Evolutionary conservation across 2,329 filamentous ascomycete species (phyloP).

Genomic region (Mycocentrospora acerina): DNA sequence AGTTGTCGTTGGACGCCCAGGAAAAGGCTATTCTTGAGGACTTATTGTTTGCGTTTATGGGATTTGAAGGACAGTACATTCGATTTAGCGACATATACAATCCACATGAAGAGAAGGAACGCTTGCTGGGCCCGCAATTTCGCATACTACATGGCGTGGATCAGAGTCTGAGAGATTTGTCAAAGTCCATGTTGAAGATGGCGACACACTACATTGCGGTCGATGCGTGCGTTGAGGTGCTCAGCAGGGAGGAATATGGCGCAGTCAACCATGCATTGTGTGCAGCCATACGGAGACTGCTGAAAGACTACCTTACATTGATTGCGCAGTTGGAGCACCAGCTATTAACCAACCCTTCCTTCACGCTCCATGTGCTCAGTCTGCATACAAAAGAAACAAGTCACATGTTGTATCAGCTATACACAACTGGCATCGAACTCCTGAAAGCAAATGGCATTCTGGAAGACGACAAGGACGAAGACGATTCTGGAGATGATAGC

Average conservation of each 20-base stretch:
- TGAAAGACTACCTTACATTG: constrained; percentile 92
- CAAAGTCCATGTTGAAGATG: constrained; percentile 86
- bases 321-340: constrained; percentile 93
- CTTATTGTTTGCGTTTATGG: constrained; percentile 93
- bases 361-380: constrained; percentile 91
- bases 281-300: constrained; percentile 84
- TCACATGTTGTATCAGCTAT: constrained; percentile 89
- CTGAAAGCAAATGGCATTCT: constrained; percentile 84
- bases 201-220: constrained; percentile 90
- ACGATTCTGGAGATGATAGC: constrained; percentile 70
- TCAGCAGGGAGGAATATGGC: constrained; percentile 89
- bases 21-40: constrained; percentile 88
- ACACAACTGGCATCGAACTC: constrained; percentile 75
- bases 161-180: constrained; percentile 85
- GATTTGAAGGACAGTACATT: constrained; percentile 97
- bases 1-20: constrained; percentile 76
- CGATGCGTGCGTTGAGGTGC: constrained; percentile 90
- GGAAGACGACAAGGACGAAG: constrained; percentile 68
- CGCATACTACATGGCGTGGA: constrained; percentile 81
- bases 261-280: constrained; percentile 94
- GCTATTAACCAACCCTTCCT: constrained; percentile 81
- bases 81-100: constrained; percentile 82
- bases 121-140: constrained; percentile 79
- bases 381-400: constrained; percentile 87
- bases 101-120: constrained; percentile 80